Conservation (phyloP, 176 grass and related monocot genomes). For the Sorghum bicolor region Sorghum_bicolor_NCBIv3 NC_012872.2:5587501-5588000, state of each 20-base stretch:
- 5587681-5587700: constrained; percentile 33
- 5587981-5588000: background rate
- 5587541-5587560: constrained; percentile 35
- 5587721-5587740: constrained; percentile 28
- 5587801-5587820: constrained; percentile 35
- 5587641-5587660: background rate
- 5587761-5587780: background rate
- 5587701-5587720: constrained; percentile 30
- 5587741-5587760: constrained; percentile 18
- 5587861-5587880: background rate
- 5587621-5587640: constrained; percentile 28
- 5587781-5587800: background rate
- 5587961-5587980: constrained; percentile 14
- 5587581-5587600: constrained; percentile 27
- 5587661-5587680: constrained; percentile 14
- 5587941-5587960: constrained; percentile 33
- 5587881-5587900: constrained; percentile 27
- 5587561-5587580: constrained; percentile 1
- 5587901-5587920: constrained; percentile 40
- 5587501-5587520: constrained; percentile 19
- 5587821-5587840: background rate
- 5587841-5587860: background rate
- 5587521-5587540: constrained; percentile 26
- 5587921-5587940: constrained; percentile 36
- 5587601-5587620: constrained; percentile 26